Base-by-base conservation (phyloP, 2,329 filamentous ascomycete species). In the Nigrospora oryzae region DNA sequence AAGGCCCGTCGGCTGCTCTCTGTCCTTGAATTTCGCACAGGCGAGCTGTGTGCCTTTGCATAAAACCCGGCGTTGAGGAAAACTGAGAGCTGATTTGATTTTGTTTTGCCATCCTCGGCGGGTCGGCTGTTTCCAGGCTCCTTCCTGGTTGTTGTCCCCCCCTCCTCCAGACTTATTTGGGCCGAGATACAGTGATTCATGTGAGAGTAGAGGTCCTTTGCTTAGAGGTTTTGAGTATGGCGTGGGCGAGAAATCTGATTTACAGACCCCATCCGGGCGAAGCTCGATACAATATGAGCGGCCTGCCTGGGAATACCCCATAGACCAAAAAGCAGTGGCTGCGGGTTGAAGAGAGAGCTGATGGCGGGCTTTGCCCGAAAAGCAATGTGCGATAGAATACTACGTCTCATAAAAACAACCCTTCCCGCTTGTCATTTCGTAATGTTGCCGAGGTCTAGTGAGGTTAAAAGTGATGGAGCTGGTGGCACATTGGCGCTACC, bases 61-160 rank as follows among this genome's bases (percentile, higher is more conserved):
- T 42, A 42, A 42, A 42, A 23, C 33, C 17, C 40, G 40, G 40
- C 40, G 40, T 42, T 42, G 40, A 42, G 33, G 28, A n/a, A 23
- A 30, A 42, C 31, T 28, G 23, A 34, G 40, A 36, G 40, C 32
- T 31, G 5, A 42, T 42, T 19, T 42, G 31, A 33, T 31, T 42
- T 42, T 42, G n/a, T n/a, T 28, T 42, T 42, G 32, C 12, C 35
- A 12, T 15, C 36, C 28, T 36, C 28, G n/a, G 19, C 36, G 34
- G 34, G 13, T 17, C 15, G 33, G 40, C 32, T 16, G 19, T 23
- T 36, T 7, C 36, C n/a, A 10, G n/a, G 14, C 35, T n/a, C 15
- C 28, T 19, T 19, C 32, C 35, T 42, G 10, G 16, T 36, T 36
- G 16, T n/a, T 28, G 13, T 35, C 28, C n/a, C 36, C 11, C 28